Base-by-base conservation (phyloP, 768 basidiomycete genomes). In the Ramaria sp. region DNA sequence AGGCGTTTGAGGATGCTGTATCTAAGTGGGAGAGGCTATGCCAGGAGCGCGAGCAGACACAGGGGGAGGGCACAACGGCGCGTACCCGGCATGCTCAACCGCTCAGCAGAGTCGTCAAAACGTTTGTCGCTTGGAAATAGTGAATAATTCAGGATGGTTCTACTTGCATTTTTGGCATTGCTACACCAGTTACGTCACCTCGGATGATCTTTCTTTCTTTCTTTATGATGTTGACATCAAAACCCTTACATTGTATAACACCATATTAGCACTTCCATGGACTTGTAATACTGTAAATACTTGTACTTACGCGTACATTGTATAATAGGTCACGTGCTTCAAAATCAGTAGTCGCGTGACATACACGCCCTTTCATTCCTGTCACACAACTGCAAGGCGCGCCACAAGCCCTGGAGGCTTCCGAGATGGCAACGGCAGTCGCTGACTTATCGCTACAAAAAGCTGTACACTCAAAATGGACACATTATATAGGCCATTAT, bases 121-220 rank as follows among this genome's bases (percentile, higher is more conserved):
- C 78, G 7, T 80, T 79, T 63, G 77, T 78, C 12, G 81, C 79
- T 51, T 81, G 82, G 80, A 84, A 83, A 68, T 64, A 72, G 47
- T 69, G 60, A 61, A 58, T 53, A 20, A 33, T 7, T 15, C 5
- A 34, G 42, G 42, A 4, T 7, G 9, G 34, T 37, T 37, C 34
- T 13, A 37, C 34, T 10, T 37, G 9, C 33, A 34, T 34, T 34
- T 34, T 34, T 5, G 5, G 33, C 11, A 27, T 27, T 27, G 27
- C 27, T 27, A 5, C 27, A 27, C 27, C 27, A 27, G 27, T n/a
- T n/a, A n/a, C n/a, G n/a, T n/a, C n/a, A n/a, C n/a, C n/a, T n/a
- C n/a, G n/a, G n/a, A n/a, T n/a, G n/a, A n/a, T 2, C 27, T 27
- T 27, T 27, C 27, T 27, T 27, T 27, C 27, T 27, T 27, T 27